Base-by-base conservation (phyloP, 2,329 filamentous ascomycete genomes). In the Neophaeococcomyces mojaviensis region DNA sequence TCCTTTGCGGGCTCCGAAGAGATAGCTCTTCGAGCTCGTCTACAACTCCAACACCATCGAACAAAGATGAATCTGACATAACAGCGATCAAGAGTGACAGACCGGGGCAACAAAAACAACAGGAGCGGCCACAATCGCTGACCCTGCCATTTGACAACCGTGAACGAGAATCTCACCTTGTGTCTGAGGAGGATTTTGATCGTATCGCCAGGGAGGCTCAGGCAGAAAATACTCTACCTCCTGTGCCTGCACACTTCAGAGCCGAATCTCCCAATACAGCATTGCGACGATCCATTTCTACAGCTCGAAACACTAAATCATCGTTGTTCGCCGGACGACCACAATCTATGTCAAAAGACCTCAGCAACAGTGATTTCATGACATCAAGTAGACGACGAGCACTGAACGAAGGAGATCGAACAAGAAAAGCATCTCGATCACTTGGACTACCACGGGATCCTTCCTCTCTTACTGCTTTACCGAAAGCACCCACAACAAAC, bases 71-170 rank as follows among this genome's bases (percentile, higher is more conserved):
- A 16, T 15, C 10, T 28, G 19, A 18, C 10, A 13, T 9, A 16
- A 8, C 32, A 13, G 2, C 22, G 4, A 30, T 28, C 32, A 15
- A 22, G 15, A 16, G 2, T 32, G 13, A 30, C 7, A 2, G 19
- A 33, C 12, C 4, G 10, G 6, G 20, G 6, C 12, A 13, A 20
- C 31, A 28, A 5, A 28, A 28, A 10, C 24, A 10, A 28, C 40
- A 18, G 16, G 28, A 16, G n/a, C 30, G 40, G 13, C 40, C 40
- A 7, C 26, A 43, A 31, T 43, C 40, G 3, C 16, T 43, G 18
- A 43, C 40, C 16, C n/a, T 43, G 13, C 40, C 40, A 3, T 43
- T 43, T 16, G 40, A 43, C 7, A 43, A 43, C 19, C 40, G 40
- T 13, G 30, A 43, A 13, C 28, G 40, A 19, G 28, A 43, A 24